Percentiles rank a stretch among this genome's conserved stretches.
These are phyloP conservation scores for Malus hybrid DNA, from an alignment of 331 rosid genomes.

Conservation along the genomic window DNA sequence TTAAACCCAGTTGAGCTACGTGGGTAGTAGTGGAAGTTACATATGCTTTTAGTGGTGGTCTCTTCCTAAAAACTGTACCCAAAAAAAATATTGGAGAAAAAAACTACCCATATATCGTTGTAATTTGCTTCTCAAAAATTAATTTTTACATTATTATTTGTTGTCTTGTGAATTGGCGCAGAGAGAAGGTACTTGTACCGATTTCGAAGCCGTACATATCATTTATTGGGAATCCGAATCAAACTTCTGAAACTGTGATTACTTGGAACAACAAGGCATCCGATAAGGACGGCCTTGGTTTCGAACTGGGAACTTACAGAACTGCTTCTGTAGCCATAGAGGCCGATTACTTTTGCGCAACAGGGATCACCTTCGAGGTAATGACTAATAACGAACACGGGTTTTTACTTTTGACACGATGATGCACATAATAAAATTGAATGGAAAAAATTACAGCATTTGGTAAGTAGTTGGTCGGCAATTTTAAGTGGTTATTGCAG, in stretches of 20 bases:
- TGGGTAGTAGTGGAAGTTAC: background rate
- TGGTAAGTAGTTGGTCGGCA: background rate
- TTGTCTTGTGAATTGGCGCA: constrained; percentile 21
- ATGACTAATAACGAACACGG: background rate
- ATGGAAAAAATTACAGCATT: background rate
- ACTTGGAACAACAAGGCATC: constrained; percentile 82
- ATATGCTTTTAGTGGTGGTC: background rate
- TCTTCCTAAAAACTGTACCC: background rate
- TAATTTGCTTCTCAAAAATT: too few relatives aligned
- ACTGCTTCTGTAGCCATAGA: constrained; percentile 73
- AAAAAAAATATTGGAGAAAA: background rate
- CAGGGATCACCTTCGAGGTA: constrained; percentile 68
- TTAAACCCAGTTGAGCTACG: background rate
- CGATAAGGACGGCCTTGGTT: constrained; percentile 46
- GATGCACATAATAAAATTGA: background rate
- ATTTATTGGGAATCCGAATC: constrained; percentile 49
- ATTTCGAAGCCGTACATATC: constrained; percentile 69
- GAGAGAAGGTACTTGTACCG: constrained; percentile 76
- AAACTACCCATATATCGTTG: background rate
- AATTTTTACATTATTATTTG: too few relatives aligned
- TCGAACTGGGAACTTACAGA: constrained; percentile 55
- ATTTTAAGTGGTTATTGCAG: constrained; percentile 25
- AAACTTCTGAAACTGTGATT: constrained; percentile 35
- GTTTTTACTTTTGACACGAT: background rate
- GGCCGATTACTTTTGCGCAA: constrained; percentile 76